These are phyloP conservation scores for Debaryomyces tyrocola DNA, from an alignment of 805 yeast genomes.

Conservation along the genomic window DNA sequence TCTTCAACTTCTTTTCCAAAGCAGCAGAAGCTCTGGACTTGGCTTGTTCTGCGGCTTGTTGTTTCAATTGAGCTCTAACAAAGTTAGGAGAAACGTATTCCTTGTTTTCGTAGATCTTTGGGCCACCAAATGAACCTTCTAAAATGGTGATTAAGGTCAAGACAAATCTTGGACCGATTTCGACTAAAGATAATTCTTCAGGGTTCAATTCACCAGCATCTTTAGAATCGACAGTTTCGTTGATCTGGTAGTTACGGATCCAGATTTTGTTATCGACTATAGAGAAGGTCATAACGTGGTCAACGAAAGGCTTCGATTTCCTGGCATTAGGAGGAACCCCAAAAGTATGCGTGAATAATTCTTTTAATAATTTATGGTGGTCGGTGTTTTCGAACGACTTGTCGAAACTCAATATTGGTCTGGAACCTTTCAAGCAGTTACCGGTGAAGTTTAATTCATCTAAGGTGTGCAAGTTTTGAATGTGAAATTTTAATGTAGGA, in stretches of 20 bases:
- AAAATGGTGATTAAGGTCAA: conserved; percentile 86
- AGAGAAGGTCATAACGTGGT: conserved; percentile 91
- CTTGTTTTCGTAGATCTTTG: conserved; percentile 94
- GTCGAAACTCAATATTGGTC: conserved; percentile 92
- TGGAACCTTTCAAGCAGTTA: conserved; percentile 90
- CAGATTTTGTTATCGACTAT: conserved; percentile 92
- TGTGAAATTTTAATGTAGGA: conserved; percentile 90
- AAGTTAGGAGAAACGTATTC: conserved; percentile 96
- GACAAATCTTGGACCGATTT: conserved; percentile 96
- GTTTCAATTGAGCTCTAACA: conserved; percentile 84
- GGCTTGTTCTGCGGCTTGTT: conserved; percentile 79
- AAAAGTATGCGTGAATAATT: conserved; percentile 50
- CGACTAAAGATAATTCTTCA: conserved; percentile 76
- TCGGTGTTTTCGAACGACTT: conserved; percentile 62
- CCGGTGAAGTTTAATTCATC: conserved; percentile 97
- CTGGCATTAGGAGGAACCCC: conserved; percentile 96
- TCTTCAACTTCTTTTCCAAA: conserved; percentile 68
- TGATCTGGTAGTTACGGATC: conserved; percentile 92
- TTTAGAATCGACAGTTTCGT: conserved; percentile 61
- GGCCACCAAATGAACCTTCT: conserved; percentile 98
- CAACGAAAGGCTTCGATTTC: conserved; percentile 90
- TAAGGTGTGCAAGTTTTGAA: conserved; percentile 93
- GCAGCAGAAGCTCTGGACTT: conserved; percentile 78
- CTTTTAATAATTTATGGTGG: conserved; percentile 77
- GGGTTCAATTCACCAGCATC: conserved; percentile 48